A percentile compares a stretch with the other conserved stretches of the same genome.
Evolutionary conservation across 2,329 filamentous ascomycete genomes (phyloP).

Genomic region (Scleromitrula shiraiana): DNA sequence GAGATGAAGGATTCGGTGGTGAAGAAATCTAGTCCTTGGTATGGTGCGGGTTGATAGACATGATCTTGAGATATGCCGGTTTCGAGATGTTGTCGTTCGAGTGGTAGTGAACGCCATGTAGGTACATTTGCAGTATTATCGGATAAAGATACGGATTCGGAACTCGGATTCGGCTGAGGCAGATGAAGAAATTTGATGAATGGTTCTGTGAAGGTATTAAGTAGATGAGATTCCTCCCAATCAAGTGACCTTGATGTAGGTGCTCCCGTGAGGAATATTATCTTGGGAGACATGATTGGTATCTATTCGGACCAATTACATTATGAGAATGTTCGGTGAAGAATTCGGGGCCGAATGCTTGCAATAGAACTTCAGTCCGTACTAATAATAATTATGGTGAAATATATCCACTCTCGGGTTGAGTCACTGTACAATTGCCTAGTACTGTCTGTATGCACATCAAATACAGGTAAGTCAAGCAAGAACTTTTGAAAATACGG

Average conservation of each 20-base stretch:
- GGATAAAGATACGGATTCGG: not conserved
- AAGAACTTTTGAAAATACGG: not conserved
- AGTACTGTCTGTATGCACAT: too few species aligned
- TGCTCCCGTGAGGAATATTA: constrained; percentile 32
- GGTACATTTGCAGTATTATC: constrained; percentile 12
- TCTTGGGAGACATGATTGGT: constrained; percentile 5
- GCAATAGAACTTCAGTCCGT: too few species aligned
- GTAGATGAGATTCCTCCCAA: constrained; percentile 45
- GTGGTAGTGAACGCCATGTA: constrained; percentile 46
- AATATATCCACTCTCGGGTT: too few species aligned
- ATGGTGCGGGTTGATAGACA: constrained; percentile 26
- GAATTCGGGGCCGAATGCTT: not conserved
- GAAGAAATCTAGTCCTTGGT: constrained; percentile 37
- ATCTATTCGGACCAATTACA: not conserved
- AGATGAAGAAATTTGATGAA: constrained; percentile 34
- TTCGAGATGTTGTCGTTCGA: constrained; percentile 38
- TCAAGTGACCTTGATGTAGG: constrained; percentile 45
- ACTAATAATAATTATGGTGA: too few species aligned
- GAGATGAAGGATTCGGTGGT: constrained; percentile 30
- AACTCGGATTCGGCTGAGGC: not conserved
- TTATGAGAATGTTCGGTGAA: not conserved
- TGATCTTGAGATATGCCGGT: constrained; percentile 45
- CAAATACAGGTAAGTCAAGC: too few species aligned
- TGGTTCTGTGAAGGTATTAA: constrained; percentile 37
- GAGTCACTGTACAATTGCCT: too few species aligned